These are phyloP conservation scores for Aspergillus transmontanensis DNA, from an alignment of 2,329 filamentous ascomycete species.

Conservation along the genomic window DNA sequence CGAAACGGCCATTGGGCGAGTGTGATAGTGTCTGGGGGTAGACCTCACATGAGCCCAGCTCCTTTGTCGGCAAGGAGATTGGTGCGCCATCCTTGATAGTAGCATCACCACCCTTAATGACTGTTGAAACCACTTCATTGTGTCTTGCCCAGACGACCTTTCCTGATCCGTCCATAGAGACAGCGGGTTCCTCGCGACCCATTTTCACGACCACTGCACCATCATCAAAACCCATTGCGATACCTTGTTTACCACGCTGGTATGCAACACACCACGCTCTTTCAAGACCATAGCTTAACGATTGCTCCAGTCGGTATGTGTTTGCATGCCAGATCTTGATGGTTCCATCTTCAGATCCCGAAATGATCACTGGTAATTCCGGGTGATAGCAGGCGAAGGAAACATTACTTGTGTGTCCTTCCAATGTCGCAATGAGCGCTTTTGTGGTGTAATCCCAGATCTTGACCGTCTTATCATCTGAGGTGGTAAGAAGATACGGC, in stretches of 20 bases:
- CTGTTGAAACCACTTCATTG: constrained; percentile 90
- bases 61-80: constrained; percentile 85
- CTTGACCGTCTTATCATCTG: constrained; percentile 95
- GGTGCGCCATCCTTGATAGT: constrained; percentile 85
- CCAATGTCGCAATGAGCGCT: constrained; percentile 90
- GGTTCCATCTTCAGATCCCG: constrained; percentile 94
- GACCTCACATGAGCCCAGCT: constrained; percentile 92
- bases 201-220: constrained; percentile 97
- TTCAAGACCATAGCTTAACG: constrained; percentile 92
- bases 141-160: constrained; percentile 96
- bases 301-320: constrained; percentile 94
- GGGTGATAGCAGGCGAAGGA: constrained; percentile 98
- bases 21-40: constrained; percentile 94
- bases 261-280: constrained; percentile 97
- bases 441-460: constrained; percentile 99
- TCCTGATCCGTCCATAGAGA: constrained; percentile 94
- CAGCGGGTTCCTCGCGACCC: constrained; percentile 93
- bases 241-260: constrained; percentile 89
- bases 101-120: constrained; percentile 89
- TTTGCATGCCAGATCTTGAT: constrained; percentile 99
- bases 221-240: constrained; percentile 96
- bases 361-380: constrained; percentile 94
- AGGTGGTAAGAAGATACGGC: constrained; percentile 90
- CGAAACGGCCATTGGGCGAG: constrained; percentile 92
- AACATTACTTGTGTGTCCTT: constrained; percentile 97